A percentile compares a stretch with the other conserved stretches of the same genome.
Evolutionary conservation across 345 rosid genomes (phyloP).

Genomic region (Mangifera indica): DNA sequence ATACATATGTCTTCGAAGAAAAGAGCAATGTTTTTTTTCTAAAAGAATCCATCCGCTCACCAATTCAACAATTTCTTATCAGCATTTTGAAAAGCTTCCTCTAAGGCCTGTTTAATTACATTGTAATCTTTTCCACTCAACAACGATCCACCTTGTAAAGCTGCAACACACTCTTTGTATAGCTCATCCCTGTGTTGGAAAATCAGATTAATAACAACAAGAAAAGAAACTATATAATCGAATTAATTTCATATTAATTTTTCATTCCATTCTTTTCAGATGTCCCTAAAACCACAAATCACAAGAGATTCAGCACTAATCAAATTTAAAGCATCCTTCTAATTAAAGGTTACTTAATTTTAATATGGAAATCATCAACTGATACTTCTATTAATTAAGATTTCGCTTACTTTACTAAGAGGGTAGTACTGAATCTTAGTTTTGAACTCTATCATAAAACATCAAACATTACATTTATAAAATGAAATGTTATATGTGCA

Average conservation of each 20-base stretch:
- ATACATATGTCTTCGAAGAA: background rate
- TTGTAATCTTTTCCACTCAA: constrained; percentile 54
- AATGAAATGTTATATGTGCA: too few species aligned
- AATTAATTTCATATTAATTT: background rate
- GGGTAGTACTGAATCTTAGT: background rate
- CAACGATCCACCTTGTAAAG: constrained; percentile 70
- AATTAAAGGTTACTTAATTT: background rate
- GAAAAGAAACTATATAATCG: background rate
- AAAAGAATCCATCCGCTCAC: constrained; percentile 35
- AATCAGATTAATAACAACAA: constrained; percentile 7
- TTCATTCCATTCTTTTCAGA: background rate
- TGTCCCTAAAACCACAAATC: background rate
- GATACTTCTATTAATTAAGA: background rate
- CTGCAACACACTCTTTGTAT: constrained; percentile 71
- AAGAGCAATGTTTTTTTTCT: background rate
- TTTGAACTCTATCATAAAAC: background rate
- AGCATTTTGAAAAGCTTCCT: constrained; percentile 61
- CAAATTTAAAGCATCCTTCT: background rate
- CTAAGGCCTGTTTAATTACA: constrained; percentile 49
- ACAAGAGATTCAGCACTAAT: background rate
- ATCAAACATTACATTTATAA: too few species aligned
- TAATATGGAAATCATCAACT: constrained; percentile 3
- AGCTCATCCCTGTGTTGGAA: constrained; percentile 64
- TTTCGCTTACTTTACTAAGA: background rate
- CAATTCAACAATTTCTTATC: constrained; percentile 63